These are phyloP conservation scores for Cordyceps sp. DNA, from an alignment of 2,329 filamentous ascomycete species.

Conservation along the genomic window DNA sequence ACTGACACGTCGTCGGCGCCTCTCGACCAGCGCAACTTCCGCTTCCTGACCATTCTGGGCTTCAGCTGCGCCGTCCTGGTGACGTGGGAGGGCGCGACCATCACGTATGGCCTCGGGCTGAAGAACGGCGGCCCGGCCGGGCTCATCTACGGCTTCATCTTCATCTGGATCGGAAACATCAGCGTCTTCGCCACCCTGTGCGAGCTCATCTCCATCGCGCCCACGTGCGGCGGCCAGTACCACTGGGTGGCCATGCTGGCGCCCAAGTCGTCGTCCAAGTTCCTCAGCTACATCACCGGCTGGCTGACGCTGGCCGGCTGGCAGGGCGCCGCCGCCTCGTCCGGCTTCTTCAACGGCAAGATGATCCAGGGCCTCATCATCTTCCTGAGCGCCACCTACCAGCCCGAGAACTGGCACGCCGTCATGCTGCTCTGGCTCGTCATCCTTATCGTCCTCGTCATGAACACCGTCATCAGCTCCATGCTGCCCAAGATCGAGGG, in stretches of 20 bases:
- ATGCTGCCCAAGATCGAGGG: slow-evolving; percentile 32
- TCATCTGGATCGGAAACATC: slow-evolving; percentile 28
- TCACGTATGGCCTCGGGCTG: slow-evolving; percentile 16
- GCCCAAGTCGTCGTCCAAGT: slow-evolving; percentile 27
- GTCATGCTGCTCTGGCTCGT: slow-evolving; percentile 31
- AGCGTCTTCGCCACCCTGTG: slow-evolving; percentile 21
- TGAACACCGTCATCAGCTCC: slow-evolving; percentile 30
- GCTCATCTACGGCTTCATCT: slow-evolving; percentile 32
- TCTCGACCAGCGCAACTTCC: slow-evolving; percentile 31
- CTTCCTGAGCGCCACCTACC: slow-evolving; percentile 8
- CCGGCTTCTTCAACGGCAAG: slow-evolving; percentile 25
- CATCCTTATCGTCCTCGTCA: slow-evolving; percentile 24
- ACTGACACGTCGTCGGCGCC: no score
- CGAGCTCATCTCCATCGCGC: slow-evolving; percentile 28
- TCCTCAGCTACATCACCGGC: slow-evolving; percentile 33
- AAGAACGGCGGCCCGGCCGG: slow-evolving; percentile 35
- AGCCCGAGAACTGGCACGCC: slow-evolving; percentile 26
- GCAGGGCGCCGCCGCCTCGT: slow-evolving; percentile 17
- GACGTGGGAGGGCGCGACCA: slow-evolving; percentile 30
- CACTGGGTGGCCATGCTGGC: slow-evolving; percentile 41
- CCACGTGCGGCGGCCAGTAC: slow-evolving; percentile 40
- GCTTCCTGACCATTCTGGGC: slow-evolving; percentile 30
- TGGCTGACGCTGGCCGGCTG: slow-evolving; percentile 34
- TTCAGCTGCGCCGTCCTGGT: slow-evolving; percentile 35
- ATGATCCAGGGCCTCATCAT: slow-evolving; percentile 28